phyloP scores from a whole-genome alignment of 345 rosid species.

The Tarenaya hassleriana region DNA sequence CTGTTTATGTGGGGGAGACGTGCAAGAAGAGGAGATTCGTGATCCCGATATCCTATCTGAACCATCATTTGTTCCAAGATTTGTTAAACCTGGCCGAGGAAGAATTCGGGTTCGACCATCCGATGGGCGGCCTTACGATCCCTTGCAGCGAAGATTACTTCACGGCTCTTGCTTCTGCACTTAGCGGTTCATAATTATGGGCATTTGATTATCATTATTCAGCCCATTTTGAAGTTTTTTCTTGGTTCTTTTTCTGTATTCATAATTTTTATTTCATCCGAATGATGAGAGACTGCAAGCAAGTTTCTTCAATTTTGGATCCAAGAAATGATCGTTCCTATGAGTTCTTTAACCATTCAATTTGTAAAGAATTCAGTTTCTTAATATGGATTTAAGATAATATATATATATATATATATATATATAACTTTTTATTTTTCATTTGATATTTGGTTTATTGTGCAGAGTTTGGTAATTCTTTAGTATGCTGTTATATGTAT shows the following conservation, averaged over 20 bases:
- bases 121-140: constrained; percentile 72
- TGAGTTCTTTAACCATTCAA: constrained; percentile 22
- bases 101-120: constrained; percentile 76
- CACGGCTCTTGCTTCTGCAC: constrained; percentile 39
- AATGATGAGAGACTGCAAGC: constrained; percentile 31
- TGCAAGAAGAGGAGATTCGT: constrained; percentile 47
- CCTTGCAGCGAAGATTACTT: constrained; percentile 76
- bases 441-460: no score
- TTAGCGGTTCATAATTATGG: constrained; percentile 34
- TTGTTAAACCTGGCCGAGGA: constrained; percentile 59
- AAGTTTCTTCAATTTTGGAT: constrained; percentile 18
- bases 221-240: neutral
- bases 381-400: neutral
- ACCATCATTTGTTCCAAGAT: constrained; percentile 58
- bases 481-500: no score
- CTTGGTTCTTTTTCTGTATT: constrained; percentile 1
- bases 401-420: no score
- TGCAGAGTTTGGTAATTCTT: no score
- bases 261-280: neutral
- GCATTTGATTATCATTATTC: constrained; percentile 7
- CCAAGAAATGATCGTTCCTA: constrained; percentile 5
- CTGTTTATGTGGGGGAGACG: constrained; percentile 33
- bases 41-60: constrained; percentile 63
- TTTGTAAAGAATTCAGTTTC: constrained; percentile 24
- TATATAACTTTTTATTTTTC: no score